Evolutionary conservation across 768 basidiomycete species (phyloP), one percentile per base, ranked within the genome.

Genomic region (Psilocybe sp.): DNA sequence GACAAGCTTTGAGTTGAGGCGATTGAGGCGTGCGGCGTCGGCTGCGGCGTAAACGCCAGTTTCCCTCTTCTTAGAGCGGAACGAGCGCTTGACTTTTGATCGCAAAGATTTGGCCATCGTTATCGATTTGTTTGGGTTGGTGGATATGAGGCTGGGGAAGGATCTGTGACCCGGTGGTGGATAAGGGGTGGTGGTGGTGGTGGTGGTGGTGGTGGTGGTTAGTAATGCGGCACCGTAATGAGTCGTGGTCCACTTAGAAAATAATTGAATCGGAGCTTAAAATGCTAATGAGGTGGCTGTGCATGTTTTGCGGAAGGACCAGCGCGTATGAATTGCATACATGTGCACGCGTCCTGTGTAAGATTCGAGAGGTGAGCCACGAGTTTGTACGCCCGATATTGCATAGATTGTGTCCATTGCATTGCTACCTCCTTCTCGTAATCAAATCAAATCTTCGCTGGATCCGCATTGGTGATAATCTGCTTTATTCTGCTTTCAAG

Each of bases 61-160:
- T 61, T 84, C 79, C 51, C 90, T 82, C 67, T 92, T 92, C 59
- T 87, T 85, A 12, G 83, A 74, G 57, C 90, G 86, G 67, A 81
- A 89, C 12, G 79, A 69, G 28, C 91, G 86, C 64, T 92, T 93
- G 42, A 79, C 76, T 70, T 93, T 93, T 6, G 89, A 89, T 61
- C 91, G 75, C 36, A 81, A 77, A 39, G 89, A 91, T 75, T 93
- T 93, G 38, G 87, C 90, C 90, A 93, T 91, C 23, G 55, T 43
- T 28, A 42, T 52, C 12, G 12, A 38, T 32, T 31, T 31, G 35
- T 11, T 16, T 16, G 18, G 43, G 45, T 42, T 42, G 43, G 19
- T 10, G 19, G 16, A n/a, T n/a, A 37, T 16, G 14, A 28, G 35
- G 44, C 23, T 39, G 14, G 6, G 41, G n/a, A 14, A 9, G 19